phyloP scores from a whole-genome alignment of 2,329 filamentous ascomycete genomes.

The Diaporthe destruens region DNA sequence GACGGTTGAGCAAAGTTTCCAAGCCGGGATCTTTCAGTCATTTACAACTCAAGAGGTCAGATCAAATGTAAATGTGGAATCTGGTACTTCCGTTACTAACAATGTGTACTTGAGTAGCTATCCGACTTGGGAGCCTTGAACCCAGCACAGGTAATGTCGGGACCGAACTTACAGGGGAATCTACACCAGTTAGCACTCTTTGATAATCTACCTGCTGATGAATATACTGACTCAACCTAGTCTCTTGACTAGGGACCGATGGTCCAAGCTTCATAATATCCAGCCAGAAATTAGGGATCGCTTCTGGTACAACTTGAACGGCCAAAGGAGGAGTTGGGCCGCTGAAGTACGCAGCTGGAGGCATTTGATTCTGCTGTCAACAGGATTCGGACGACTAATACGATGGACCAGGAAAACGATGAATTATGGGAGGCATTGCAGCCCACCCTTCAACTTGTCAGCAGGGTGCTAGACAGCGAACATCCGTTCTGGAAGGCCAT shows the following conservation, averaged over 20 bases:
- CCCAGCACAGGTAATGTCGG: neutral
- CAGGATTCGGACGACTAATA: neutral
- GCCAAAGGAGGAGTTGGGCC: neutral
- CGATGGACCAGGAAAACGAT: neutral
- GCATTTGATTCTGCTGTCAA: neutral
- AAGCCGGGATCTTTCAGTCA: neutral
- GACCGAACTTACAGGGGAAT: neutral
- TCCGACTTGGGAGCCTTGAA: neutral
- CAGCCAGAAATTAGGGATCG: neutral
- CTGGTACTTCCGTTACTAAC: neutral
- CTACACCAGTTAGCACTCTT: neutral
- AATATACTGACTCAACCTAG: neutral
- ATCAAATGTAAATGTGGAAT: rapidly evolving
- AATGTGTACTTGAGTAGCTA: neutral
- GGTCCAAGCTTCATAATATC: neutral
- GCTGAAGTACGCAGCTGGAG: neutral
- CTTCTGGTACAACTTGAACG: constrained; percentile 2
- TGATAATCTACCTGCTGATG: neutral
- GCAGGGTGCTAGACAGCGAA: neutral
- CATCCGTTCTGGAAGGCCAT: constrained; percentile 20
- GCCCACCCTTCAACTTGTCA: neutral
- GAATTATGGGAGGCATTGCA: neutral
- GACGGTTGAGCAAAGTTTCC: neutral
- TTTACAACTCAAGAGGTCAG: neutral
- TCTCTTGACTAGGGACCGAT: neutral